Base-by-base conservation (phyloP, 2,329 filamentous ascomycete genomes). In the Ceratocystis albifundus region DNA sequence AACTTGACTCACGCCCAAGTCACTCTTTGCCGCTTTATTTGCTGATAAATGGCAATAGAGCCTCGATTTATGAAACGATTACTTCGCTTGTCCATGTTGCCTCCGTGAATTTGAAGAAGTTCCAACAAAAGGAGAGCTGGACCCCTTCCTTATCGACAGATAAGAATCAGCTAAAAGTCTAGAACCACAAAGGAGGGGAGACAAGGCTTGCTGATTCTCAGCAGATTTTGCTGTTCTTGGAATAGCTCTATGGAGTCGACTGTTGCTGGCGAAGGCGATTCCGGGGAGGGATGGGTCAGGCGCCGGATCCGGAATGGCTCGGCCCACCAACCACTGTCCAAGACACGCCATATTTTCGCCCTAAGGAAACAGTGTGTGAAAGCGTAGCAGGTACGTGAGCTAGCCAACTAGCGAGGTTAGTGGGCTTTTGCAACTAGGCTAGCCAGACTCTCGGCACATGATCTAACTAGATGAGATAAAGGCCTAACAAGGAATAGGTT, bases 111-210 rank as follows among this genome's bases (percentile, higher is more conserved):
- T 6, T 28, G 10, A 57, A 17, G 36, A 10, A 41, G 36, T 41
- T 41, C 8, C 36, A 41, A 12, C 36, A 41, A 41, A 41, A 41
- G 36, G 36, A 41, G 53, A 57, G 53, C 53, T 57, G 53, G 28
- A 57, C 53, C 53, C 36, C 20, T 50, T 50, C 46, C 53, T 57
- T 57, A 30, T 57, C 53, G 53, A 30, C 53, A 30, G 53, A 50
- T 12, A 55, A 41, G 10, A 41, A 41, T 41, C 30, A 10, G 25
- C 30, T 22, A 30, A 30, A 22, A 30, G 53, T 57, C 53, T 57
- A 28, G 25, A 57, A 57, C 7, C 22, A 57, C 25, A 1, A 22
- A 30, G 53, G 28, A 30, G 15, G 22, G 6, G 6, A 3, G 15
- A 55, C 50, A 55, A 55, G 50, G 20, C 25, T 55, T 12, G 50